Evolutionary conservation across 768 basidiomycete genomes (phyloP).

Genomic region (Leucocoprinus birnbaumii): DNA sequence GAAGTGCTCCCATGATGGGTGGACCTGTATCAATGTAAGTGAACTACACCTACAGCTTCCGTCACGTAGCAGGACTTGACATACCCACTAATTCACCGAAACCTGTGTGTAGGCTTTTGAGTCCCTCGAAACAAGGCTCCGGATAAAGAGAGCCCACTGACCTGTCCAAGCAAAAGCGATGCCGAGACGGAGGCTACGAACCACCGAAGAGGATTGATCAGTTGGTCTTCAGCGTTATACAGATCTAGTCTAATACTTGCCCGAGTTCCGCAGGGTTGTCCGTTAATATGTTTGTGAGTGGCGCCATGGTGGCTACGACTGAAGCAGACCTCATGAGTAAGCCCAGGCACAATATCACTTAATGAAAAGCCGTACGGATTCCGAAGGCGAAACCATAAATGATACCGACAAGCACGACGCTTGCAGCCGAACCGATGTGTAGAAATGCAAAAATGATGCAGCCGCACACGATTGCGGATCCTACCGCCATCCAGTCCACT

Average conservation of each 20-base stretch:
- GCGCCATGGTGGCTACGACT: constrained; percentile 5
- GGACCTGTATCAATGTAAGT: constrained; percentile 8
- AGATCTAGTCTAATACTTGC: not conserved
- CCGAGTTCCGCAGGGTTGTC: constrained; percentile 12
- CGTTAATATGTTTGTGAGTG: constrained; percentile 9
- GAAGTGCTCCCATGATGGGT: constrained; percentile 16
- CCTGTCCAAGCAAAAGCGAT: constrained; percentile 17
- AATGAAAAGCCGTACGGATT: not conserved
- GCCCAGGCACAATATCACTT: not conserved
- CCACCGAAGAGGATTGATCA: not conserved
- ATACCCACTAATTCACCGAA: constrained; percentile 14
- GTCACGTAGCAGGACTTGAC: not conserved
- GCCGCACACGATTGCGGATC: constrained; percentile 30
- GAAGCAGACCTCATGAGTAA: too few relatives aligned
- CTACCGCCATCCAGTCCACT: constrained; percentile 15
- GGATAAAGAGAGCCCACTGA: constrained; percentile 3
- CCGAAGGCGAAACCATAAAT: constrained; percentile 37
- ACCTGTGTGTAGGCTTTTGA: not conserved
- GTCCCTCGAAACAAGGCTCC: not conserved
- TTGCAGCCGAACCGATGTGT: constrained; percentile 20
- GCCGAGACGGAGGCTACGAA: constrained; percentile 15
- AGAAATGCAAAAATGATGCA: constrained; percentile 31
- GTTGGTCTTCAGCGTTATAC: too few relatives aligned
- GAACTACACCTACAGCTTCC: not conserved
- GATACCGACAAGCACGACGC: constrained; percentile 27